Evolutionary conservation across 768 basidiomycete genomes (phyloP).

Genomic region (Psilocybe azurescens): DNA sequence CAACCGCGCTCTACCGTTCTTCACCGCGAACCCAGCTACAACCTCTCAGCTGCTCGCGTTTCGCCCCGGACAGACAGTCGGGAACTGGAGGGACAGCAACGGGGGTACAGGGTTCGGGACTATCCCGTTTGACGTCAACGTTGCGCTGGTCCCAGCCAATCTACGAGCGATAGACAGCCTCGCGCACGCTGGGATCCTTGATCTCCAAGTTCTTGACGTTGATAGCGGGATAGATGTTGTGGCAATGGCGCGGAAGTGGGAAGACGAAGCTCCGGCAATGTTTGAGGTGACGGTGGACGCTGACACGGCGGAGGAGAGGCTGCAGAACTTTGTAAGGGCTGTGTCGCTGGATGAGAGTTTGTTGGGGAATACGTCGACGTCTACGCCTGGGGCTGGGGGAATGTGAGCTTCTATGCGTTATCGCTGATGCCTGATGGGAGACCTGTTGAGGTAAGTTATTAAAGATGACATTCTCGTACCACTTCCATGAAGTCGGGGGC

Average conservation of each 20-base stretch:
- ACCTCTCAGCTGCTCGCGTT: conserved; percentile 39
- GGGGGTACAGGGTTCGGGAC: conserved; percentile 47
- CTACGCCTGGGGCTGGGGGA: conserved; percentile 1
- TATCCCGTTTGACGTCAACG: conserved; percentile 50
- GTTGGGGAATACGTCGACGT: conserved; percentile 23
- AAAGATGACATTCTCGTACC: neutral
- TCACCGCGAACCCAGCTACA: conserved; percentile 27
- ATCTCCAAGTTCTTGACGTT: conserved; percentile 4
- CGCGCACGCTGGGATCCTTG: conserved; percentile 32
- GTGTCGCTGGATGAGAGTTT: conserved; percentile 37
- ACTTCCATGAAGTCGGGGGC: neutral
- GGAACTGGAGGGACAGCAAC: conserved; percentile 51
- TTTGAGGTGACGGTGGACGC: conserved; percentile 40
- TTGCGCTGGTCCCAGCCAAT: conserved; percentile 46
- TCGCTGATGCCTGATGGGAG: conserved; percentile 42
- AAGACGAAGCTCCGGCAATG: conserved; percentile 35
- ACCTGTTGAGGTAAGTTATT: conserved; percentile 39
- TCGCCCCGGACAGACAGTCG: conserved; percentile 44
- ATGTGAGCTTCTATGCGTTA: conserved; percentile 44
- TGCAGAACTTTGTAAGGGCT: conserved; percentile 39
- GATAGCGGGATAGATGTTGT: conserved; percentile 21
- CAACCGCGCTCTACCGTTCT: conserved; percentile 43
- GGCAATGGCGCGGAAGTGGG: conserved; percentile 40
- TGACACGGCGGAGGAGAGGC: conserved; percentile 31
- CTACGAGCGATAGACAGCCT: conserved; percentile 40